Evolutionary conservation across 345 rosid genomes (phyloP).

Genomic region (Aethionema arabicum): DNA sequence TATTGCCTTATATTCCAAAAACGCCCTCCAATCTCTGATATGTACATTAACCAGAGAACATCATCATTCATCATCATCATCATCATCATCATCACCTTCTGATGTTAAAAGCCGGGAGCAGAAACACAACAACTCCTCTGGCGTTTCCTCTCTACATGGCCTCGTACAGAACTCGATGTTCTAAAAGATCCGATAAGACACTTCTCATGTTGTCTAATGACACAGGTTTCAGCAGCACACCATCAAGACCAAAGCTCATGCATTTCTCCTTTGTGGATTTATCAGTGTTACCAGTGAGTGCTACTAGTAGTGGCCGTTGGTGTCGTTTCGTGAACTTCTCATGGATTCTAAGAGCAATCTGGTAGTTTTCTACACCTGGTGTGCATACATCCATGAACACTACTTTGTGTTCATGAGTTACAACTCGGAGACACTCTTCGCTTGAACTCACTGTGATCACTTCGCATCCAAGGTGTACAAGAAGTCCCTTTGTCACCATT

Average conservation of each 20-base stretch:
- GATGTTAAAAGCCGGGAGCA: slow-evolving; percentile 8
- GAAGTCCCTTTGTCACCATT: slow-evolving; percentile 79
- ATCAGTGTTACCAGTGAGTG: slow-evolving; percentile 73
- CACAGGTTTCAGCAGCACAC: slow-evolving; percentile 68
- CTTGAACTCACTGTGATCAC: slow-evolving; percentile 67
- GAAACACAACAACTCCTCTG: not conserved
- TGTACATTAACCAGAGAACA: slow-evolving; percentile 39
- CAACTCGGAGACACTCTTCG: slow-evolving; percentile 64
- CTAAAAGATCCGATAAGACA: slow-evolving; percentile 67
- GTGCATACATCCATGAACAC: slow-evolving; percentile 69
- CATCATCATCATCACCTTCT: slow-evolving; percentile 31
- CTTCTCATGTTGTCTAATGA: slow-evolving; percentile 85
- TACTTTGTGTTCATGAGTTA: slow-evolving; percentile 76
- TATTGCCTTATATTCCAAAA: slow-evolving; percentile 23
- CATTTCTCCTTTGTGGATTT: slow-evolving; percentile 73
- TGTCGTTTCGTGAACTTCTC: slow-evolving; percentile 64
- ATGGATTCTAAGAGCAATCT: slow-evolving; percentile 56
- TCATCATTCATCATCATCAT: slow-evolving; percentile 29
- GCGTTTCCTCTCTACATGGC: slow-evolving; percentile 36
- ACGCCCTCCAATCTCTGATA: slow-evolving; percentile 31
- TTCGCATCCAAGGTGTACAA: slow-evolving; percentile 86
- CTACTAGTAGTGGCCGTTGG: slow-evolving; percentile 80
- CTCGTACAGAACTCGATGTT: slow-evolving; percentile 58
- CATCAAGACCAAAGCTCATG: slow-evolving; percentile 82
- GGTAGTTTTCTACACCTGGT: slow-evolving; percentile 60